Percentiles rank a stretch among this genome's conserved stretches.
These are phyloP conservation scores for Mycena indigotica DNA, from an alignment of 768 basidiomycete species.

Conservation along the genomic window DNA sequence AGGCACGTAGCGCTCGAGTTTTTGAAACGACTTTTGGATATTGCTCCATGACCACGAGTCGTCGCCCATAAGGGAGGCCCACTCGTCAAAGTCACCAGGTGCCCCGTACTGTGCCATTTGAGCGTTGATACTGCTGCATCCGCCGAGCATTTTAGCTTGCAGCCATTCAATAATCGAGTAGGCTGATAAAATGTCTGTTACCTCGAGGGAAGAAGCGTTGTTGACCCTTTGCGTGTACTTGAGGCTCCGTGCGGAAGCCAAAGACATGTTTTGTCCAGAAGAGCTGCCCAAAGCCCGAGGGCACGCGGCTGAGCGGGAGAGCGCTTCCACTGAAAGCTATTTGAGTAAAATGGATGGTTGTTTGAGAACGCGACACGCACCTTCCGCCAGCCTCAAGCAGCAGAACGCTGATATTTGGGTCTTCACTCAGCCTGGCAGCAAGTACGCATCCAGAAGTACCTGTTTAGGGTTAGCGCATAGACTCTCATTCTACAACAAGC, in stretches of 20 bases:
- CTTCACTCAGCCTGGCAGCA: constrained; percentile 59
- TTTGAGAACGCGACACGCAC: constrained; percentile 32
- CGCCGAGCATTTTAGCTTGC: constrained; percentile 68
- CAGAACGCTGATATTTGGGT: constrained; percentile 54
- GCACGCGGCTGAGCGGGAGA: constrained; percentile 44
- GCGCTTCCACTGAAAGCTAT: constrained; percentile 42
- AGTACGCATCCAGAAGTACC: constrained; percentile 67
- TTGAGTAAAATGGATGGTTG: background rate
- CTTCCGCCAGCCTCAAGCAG: constrained; percentile 64
- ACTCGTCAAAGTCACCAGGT: constrained; percentile 73
- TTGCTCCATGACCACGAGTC: constrained; percentile 64
- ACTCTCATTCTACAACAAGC: background rate
- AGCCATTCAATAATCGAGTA: too few relatives aligned
- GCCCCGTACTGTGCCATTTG: constrained; percentile 68
- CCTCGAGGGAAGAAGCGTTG: constrained; percentile 69
- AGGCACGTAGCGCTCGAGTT: constrained; percentile 63
- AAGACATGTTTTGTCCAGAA: constrained; percentile 54
- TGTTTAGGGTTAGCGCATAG: constrained; percentile 21
- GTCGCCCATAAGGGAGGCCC: constrained; percentile 56
- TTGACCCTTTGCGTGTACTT: constrained; percentile 48
- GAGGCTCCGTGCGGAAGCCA: constrained; percentile 58
- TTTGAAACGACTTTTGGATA: constrained; percentile 65
- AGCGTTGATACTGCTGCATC: constrained; percentile 67
- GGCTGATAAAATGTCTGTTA: too few relatives aligned
- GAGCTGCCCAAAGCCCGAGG: constrained; percentile 44